phyloP scores from a whole-genome alignment of 148 eudicot genomes.

The Nepenthes mirabilis region DNA sequence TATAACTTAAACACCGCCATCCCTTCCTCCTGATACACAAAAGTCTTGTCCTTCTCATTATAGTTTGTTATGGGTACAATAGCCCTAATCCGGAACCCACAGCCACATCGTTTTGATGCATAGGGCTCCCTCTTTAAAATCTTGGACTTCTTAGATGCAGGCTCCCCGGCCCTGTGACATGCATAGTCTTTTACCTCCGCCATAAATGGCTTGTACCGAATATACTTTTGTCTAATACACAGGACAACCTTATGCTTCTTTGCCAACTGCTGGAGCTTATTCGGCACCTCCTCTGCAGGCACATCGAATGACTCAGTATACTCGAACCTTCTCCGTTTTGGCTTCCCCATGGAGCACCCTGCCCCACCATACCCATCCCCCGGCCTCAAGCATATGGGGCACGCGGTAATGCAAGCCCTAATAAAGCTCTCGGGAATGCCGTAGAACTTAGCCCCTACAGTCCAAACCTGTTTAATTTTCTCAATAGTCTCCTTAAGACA shows the following conservation, averaged over 20 bases:
- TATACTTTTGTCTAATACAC: constrained; percentile 90
- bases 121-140: constrained; percentile 81
- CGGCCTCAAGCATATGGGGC: constrained; percentile 44
- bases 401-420: constrained; percentile 59
- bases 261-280: constrained; percentile 55
- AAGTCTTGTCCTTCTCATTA: constrained; percentile 88
- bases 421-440: constrained; percentile 91
- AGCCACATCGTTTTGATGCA: constrained; percentile 87
- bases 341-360: constrained; percentile 20
- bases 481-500: constrained; percentile 79
- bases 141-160: constrained; percentile 58
- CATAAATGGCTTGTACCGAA: constrained; percentile 95
- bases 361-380: constrained; percentile 10
- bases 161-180: constrained; percentile 90
- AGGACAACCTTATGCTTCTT: constrained; percentile 83
- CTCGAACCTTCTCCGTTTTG: constrained; percentile 75
- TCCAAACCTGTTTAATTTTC: constrained; percentile 79
- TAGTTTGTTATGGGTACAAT: constrained; percentile 86
- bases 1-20: constrained; percentile 84
- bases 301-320: constrained; percentile 84
- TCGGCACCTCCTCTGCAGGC: constrained; percentile 72
- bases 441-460: constrained; percentile 92
- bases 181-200: constrained; percentile 98
- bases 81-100: constrained; percentile 90
- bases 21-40: constrained; percentile 93